Conservation (phyloP, 2,329 filamentous ascomycete genomes). For the Sporothrix phasma region DNA sequence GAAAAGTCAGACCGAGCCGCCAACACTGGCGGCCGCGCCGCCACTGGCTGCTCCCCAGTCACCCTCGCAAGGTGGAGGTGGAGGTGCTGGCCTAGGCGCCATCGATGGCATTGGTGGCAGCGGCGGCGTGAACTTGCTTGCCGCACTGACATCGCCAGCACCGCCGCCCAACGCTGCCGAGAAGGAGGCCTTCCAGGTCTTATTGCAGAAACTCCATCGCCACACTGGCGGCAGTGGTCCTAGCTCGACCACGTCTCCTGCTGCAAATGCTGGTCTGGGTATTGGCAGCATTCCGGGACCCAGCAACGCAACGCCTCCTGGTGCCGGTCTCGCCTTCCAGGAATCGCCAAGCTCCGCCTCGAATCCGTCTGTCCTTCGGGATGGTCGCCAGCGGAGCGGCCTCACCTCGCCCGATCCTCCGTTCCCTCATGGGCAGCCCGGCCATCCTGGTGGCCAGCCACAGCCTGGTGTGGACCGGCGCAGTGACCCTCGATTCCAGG, state of each 20-base stretch:
- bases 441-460: not conserved
- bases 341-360: constrained; percentile 6
- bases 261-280: not conserved
- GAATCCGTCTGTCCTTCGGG: constrained; percentile 15
- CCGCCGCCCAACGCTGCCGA: constrained; percentile 48
- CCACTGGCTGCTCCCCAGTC: constrained; percentile 21
- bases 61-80: constrained; percentile 20
- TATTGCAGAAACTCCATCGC: constrained; percentile 70
- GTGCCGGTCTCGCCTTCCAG: constrained; percentile 15
- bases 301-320: constrained; percentile 9
- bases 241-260: not conserved
- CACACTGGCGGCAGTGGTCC: constrained; percentile 32
- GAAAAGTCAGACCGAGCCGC: constrained; percentile 42
- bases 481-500: constrained; percentile 33
- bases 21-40: constrained; percentile 31
- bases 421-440: constrained; percentile 31
- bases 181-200: constrained; percentile 73
- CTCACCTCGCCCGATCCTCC: constrained; percentile 37
- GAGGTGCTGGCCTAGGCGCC: constrained; percentile 17
- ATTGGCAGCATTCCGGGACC: not conserved
- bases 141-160: not conserved
- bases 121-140: not conserved
- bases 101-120: constrained; percentile 33
- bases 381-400: constrained; percentile 28
- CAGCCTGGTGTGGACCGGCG: constrained; percentile 29